phyloP scores from a whole-genome alignment of 148 eudicot species.

The Rhododendron simsii region DNA sequence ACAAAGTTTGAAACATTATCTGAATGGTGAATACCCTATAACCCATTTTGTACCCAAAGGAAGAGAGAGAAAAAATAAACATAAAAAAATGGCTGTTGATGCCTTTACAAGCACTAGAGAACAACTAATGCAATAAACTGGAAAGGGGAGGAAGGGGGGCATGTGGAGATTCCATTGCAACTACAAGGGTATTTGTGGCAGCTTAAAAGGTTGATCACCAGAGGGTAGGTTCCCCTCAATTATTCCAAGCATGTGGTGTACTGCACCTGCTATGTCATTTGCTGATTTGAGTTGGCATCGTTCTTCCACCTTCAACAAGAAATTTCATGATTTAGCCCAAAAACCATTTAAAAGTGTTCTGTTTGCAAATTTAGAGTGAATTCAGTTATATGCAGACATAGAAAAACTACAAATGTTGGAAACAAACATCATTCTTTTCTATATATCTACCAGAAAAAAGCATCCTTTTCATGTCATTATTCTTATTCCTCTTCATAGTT shows the following conservation, averaged over 20 bases:
- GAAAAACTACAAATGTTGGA: not conserved
- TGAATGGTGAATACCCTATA: not conserved
- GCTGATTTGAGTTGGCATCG: conserved; percentile 72
- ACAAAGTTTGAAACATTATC: not conserved
- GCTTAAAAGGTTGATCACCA: not conserved
- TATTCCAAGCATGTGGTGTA: conserved; percentile 79
- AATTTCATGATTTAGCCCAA: conserved; percentile 11
- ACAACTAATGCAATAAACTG: not conserved
- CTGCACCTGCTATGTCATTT: conserved; percentile 77
- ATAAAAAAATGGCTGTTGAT: not conserved
- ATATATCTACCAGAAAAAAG: not conserved
- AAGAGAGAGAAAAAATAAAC: too few relatives aligned
- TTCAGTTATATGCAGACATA: not conserved
- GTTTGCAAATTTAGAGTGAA: not conserved
- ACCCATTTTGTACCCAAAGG: not conserved
- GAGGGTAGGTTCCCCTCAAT: conserved; percentile 57
- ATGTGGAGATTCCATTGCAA: conserved; percentile 7
- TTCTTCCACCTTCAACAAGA: conserved; percentile 71
- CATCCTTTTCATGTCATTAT: not conserved
- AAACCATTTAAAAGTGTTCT: not conserved
- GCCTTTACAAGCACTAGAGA: not conserved
- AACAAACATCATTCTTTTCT: not conserved
- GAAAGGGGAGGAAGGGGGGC: not conserved
- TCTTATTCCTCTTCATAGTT: not conserved
- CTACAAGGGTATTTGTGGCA: conserved; percentile 5